A percentile compares a stretch with the other conserved stretches of the same genome.
Evolutionary conservation across 1,284 basidiomycete genomes (phyloP).

Genomic region (Cryptococcus jaspeensis): DNA sequence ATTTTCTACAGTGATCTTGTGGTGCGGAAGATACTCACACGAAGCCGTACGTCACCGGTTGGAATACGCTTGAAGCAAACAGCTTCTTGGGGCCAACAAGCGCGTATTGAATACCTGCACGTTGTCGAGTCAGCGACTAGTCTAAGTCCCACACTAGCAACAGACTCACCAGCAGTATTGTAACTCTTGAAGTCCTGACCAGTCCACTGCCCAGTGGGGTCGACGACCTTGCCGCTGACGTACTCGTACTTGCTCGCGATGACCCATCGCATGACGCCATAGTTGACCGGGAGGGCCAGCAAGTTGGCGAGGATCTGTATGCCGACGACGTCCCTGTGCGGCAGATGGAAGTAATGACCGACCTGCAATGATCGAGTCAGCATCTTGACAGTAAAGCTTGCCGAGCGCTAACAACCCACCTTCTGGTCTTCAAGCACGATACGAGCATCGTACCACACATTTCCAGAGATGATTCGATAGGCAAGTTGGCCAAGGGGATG

Average conservation of each 20-base stretch:
- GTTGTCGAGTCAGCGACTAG: not conserved
- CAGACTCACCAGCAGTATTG: conserved; percentile 15
- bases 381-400: not conserved
- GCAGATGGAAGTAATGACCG: conserved; percentile 21
- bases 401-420: not conserved
- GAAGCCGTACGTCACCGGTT: conserved; percentile 19
- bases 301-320: conserved; percentile 20
- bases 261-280: conserved; percentile 21
- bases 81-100: conserved; percentile 24
- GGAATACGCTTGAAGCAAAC: conserved; percentile 15
- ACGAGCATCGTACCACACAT: conserved; percentile 22
- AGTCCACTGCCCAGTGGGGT: conserved; percentile 18
- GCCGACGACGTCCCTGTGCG: conserved; percentile 11
- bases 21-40: conserved; percentile 13
- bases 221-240: conserved; percentile 10
- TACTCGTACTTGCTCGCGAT: conserved; percentile 18
- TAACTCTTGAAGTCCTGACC: conserved; percentile 20
- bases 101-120: conserved; percentile 16
- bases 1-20: no score
- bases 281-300: conserved; percentile 19
- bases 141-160: not conserved
- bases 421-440: conserved; percentile 24
- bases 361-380: conserved; percentile 2
- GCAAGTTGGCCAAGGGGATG: conserved; percentile 24
- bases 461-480: conserved; percentile 25